Base-by-base conservation (phyloP, 208 protist species). In the Herpetomonas tarakana region DNA sequence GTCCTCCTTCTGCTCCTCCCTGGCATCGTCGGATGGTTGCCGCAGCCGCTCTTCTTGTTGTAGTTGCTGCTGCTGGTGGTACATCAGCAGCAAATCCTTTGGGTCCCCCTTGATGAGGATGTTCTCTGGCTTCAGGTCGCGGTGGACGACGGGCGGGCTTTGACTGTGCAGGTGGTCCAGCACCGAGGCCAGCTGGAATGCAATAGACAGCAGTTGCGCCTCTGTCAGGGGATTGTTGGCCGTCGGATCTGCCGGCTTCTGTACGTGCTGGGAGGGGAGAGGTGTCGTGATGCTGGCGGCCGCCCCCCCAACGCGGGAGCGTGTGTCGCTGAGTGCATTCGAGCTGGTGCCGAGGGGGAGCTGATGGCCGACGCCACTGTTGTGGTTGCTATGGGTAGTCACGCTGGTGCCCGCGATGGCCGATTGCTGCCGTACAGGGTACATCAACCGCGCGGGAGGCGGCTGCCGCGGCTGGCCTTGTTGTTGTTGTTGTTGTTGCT, bases 41-140 rank as follows among this genome's bases (percentile, higher is more conserved):
- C 14, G 39, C 30, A 9, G 45, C 44, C 18, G 50, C 22, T 4
- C 4, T 46, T 41, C n/a, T 30, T 18, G 3, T 59, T 9, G 27
- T 46, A 28, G n/a, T 61, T 41, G 24, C 21, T 6, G 12, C 21
- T n/a, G 11, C n/a, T 16, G 16, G 6, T 41, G 35, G 35, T 41
- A 41, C 35, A 25, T 25, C 12, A 64, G 58, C 22, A 71, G 39
- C 16, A 74, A 62, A 9, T 80, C 65, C 35, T 19, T 38, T n/a
- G 63, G 39, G 24, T 62, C 62, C 1, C 84, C 74, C 30, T 68
- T 74, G 56, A 95, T 83, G 0, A 95, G 77, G 14, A 95, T 87
- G 61, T 81, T 91, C 50, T 92, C 86, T 16, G 80, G 74, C 65
- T 88, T 88, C 28, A 88, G 52, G 57, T 88, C 81, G n/a, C 81